Evolutionary conservation across 352 stramenopile species (phyloP).

Genomic region (Phytophthora pseudosyringae): DNA sequence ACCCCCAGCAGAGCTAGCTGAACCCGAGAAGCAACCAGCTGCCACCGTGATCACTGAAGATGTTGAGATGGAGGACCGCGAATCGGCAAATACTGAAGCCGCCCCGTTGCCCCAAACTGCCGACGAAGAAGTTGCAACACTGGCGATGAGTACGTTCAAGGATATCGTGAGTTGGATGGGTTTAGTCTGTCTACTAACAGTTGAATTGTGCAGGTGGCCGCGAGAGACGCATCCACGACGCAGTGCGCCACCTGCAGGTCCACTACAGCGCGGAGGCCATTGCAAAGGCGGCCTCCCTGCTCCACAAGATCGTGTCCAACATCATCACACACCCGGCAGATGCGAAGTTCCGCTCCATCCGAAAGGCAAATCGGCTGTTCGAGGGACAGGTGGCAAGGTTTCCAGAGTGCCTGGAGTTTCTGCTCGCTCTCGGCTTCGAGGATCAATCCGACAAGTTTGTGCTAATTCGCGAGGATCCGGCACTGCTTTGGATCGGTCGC

Average conservation of each 20-base stretch:
- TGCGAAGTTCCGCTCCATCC: constrained; percentile 69
- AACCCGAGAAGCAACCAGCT: not conserved
- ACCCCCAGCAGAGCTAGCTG: not conserved
- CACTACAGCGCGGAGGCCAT: constrained; percentile 44
- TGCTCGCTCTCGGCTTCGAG: constrained; percentile 70
- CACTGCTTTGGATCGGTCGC: constrained; percentile 74
- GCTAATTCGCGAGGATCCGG: constrained; percentile 63
- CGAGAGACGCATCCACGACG: constrained; percentile 55
- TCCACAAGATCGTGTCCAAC: constrained; percentile 81
- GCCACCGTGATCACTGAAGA: constrained; percentile 3
- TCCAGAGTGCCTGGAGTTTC: constrained; percentile 70
- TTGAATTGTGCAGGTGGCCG: constrained; percentile 51
- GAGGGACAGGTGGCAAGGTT: constrained; percentile 49
- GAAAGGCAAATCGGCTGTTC: constrained; percentile 73
- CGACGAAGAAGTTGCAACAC: constrained; percentile 38
- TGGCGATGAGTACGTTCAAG: constrained; percentile 51
- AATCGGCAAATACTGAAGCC: not conserved
- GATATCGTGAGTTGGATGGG: not conserved
- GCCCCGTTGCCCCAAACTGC: constrained; percentile 1
- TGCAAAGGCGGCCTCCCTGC: constrained; percentile 43
- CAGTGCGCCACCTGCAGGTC: constrained; percentile 45
- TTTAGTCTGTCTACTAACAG: constrained; percentile 6
- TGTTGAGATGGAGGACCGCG: constrained; percentile 29
- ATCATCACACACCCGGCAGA: constrained; percentile 64
- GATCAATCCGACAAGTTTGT: constrained; percentile 63